These are phyloP conservation scores for Dentipellis sp. DNA, from an alignment of 768 basidiomycete species.

Conservation along the genomic window DNA sequence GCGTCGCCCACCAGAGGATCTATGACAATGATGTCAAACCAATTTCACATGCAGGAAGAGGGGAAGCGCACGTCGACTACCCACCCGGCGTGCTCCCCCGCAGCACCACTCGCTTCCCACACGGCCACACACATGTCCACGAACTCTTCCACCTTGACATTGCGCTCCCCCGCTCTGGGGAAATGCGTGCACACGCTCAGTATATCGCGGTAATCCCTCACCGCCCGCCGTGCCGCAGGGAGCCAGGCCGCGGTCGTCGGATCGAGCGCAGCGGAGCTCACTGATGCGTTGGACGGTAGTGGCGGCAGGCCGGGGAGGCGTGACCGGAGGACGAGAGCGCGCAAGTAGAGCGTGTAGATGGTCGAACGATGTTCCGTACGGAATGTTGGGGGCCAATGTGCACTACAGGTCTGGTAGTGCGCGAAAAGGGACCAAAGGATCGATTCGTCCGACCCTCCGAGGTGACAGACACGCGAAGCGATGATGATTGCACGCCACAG, in stretches of 20 bases:
- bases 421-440: slow-evolving; percentile 56
- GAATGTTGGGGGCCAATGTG: slow-evolving; percentile 74
- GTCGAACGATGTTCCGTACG: slow-evolving; percentile 67
- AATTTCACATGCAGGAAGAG: slow-evolving; percentile 10
- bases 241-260: slow-evolving; percentile 41
- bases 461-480: slow-evolving; percentile 37
- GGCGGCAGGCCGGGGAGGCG: slow-evolving; percentile 8
- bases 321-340: slow-evolving; percentile 52
- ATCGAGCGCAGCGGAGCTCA: slow-evolving; percentile 11
- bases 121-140: slow-evolving; percentile 71
- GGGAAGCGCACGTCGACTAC: slow-evolving; percentile 57
- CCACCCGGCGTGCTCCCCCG: slow-evolving; percentile 61
- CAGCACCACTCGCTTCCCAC: slow-evolving; percentile 69
- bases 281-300: neutral
- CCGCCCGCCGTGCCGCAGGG: slow-evolving; percentile 51
- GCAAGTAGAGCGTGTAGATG: slow-evolving; percentile 61
- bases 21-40: slow-evolving; percentile 18
- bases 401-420: slow-evolving; percentile 50
- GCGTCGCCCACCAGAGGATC: slow-evolving; percentile 92
- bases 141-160: slow-evolving; percentile 74
- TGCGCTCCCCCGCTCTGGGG: slow-evolving; percentile 73
- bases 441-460: slow-evolving; percentile 28
- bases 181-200: slow-evolving; percentile 64
- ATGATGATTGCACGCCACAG: slow-evolving; percentile 75
- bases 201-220: slow-evolving; percentile 63